Base-by-base conservation (phyloP, 257 asterid genomes). In the Paulownia fortunei region DNA sequence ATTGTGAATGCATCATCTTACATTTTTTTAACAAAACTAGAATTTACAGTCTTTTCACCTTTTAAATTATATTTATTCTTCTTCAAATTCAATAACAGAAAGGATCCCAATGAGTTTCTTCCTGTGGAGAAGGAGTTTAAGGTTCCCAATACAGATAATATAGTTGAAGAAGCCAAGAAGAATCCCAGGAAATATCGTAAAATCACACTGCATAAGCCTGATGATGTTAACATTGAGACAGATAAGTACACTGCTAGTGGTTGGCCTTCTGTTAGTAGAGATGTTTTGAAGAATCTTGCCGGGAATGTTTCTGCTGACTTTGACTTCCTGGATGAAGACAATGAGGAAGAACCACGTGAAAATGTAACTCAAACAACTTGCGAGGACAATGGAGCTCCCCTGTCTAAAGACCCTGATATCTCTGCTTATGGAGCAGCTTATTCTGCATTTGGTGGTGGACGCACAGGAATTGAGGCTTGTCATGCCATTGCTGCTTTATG, bases 261-360 rank as follows among this genome's bases (percentile, higher is more conserved):
- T 67, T 96, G 99, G 99, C 99, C 99, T 67, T 93, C 98, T 61
- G 89, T 89, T 58, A 82, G 97, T 75, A 97, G 97, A 49, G 94
- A 87, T 82, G 91, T 86, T 83, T 84, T 96, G 83, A 96, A 86
- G 84, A 80, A 71, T 82, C 94, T 96, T 80, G 92, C 99, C 34
- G 95, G 94, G 76, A 93, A 87, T 83, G 90, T 89, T 81, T 90
- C 98, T 76, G 90, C 91, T 8, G 97, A 93, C 72, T 84, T 79
- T 83, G 93, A 89, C 69, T 75, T 89, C 75, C 64, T 84, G 60
- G 90, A 86, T 80, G 97, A 86, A 60, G 87, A 82, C 24, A 84
- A 44, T 56, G 86, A 83, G 30, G 93, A 86, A 74, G 89, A 86
- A 79, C 68, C 81, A 34, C 47, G 54, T 37, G 89, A 80, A 60